These are phyloP conservation scores for Castanospermum australe DNA, from an alignment of 306 rosid genomes.

Conservation along the genomic window DNA sequence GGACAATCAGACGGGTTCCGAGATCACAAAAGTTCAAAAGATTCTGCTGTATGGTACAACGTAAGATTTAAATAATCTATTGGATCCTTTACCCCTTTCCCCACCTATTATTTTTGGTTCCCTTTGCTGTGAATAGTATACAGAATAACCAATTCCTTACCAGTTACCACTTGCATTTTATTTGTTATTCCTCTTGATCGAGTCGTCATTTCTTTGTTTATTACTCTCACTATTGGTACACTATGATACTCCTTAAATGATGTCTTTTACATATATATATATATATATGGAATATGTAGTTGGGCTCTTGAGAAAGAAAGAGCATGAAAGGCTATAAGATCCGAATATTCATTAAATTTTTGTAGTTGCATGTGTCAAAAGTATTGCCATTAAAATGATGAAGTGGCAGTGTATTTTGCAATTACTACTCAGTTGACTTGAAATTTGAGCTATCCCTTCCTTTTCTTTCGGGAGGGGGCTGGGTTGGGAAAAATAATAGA, in stretches of 20 bases:
- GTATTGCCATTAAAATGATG: neutral
- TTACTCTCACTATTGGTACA: neutral
- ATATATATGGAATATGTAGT: too few species aligned
- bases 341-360: constrained; percentile 8
- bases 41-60: constrained; percentile 81
- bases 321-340: neutral
- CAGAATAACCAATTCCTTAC: neutral
- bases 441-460: neutral
- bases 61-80: constrained; percentile 54
- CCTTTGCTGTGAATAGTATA: neutral
- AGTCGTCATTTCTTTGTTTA: neutral
- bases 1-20: constrained; percentile 85
- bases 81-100: neutral
- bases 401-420: neutral
- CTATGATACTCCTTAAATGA: neutral
- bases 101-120: neutral
- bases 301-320: constrained; percentile 10
- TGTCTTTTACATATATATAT: too few species aligned
- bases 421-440: neutral
- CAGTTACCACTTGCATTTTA: neutral
- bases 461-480: neutral
- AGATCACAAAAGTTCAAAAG: constrained; percentile 81
- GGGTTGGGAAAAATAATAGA: too few species aligned
- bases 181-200: neutral
- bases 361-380: constrained; percentile 1